Conservation (phyloP, 2,329 filamentous ascomycete genomes). For the Aspergillus flavus region DNA sequence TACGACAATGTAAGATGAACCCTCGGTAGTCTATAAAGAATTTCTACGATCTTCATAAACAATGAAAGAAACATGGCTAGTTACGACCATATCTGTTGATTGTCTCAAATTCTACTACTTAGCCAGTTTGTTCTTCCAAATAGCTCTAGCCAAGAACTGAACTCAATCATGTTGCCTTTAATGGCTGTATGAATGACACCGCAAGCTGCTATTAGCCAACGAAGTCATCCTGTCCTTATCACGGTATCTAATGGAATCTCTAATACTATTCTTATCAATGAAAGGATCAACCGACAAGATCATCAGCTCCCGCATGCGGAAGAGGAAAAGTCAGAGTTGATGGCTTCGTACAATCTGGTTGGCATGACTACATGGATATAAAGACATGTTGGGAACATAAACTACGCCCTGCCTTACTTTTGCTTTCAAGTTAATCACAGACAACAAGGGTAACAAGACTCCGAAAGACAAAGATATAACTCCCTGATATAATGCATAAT, state of each 20-base stretch:
- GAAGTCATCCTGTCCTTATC: too few relatives aligned
- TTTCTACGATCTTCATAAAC: too few relatives aligned
- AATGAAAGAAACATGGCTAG: too few relatives aligned
- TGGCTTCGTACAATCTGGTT: neutral
- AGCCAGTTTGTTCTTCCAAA: neutral
- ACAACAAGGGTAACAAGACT: neutral
- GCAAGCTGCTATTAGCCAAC: neutral
- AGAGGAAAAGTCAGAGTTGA: neutral
- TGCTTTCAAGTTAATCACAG: neutral
- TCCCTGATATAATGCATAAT: constrained; percentile 23
- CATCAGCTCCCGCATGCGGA: neutral
- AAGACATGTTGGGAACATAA: neutral
- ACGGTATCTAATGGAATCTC: too few relatives aligned
- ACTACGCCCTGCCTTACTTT: neutral
- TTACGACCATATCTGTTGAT: neutral
- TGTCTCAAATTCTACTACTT: neutral
- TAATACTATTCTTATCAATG: too few relatives aligned
- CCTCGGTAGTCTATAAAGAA: neutral
- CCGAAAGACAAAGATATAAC: constrained; percentile 11
- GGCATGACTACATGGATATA: neutral
- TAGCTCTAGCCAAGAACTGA: neutral
- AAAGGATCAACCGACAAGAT: too few relatives aligned
- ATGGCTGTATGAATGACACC: too few relatives aligned
- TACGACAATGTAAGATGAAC: neutral
- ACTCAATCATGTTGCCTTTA: neutral